Evolutionary conservation across 2,329 filamentous ascomycete genomes (phyloP).

Genomic region (Proliferodiscus dingleyae): DNA sequence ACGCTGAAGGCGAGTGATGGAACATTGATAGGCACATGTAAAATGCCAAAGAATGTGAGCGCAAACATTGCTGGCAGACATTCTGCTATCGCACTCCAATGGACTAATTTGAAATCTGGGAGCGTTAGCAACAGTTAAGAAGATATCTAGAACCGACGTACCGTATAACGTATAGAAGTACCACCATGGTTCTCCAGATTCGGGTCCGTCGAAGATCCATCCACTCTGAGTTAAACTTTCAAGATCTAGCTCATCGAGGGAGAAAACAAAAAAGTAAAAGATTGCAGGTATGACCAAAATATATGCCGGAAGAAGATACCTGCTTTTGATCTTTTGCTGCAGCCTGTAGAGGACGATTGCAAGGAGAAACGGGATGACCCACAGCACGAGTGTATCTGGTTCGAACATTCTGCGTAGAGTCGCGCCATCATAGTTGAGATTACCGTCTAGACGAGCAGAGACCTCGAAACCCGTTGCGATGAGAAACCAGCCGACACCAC

Average conservation of each 20-base stretch:
- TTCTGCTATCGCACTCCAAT: constrained; percentile 78
- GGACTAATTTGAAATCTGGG: constrained; percentile 71
- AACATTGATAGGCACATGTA: constrained; percentile 97
- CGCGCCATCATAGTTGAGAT: constrained; percentile 71
- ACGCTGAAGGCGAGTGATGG: constrained; percentile 86
- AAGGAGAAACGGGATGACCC: constrained; percentile 73
- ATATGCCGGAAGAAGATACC: constrained; percentile 80
- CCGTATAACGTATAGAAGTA: constrained; percentile 95
- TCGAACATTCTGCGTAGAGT: constrained; percentile 72
- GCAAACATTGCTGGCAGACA: constrained; percentile 94
- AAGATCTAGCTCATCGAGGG: constrained; percentile 63
- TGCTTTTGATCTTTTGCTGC: constrained; percentile 71
- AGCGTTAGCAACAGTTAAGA: constrained; percentile 8
- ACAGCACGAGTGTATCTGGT: constrained; percentile 71
- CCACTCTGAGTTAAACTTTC: constrained; percentile 64
- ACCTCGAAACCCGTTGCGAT: constrained; percentile 90
- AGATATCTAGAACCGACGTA: constrained; percentile 42
- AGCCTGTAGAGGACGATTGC: constrained; percentile 72
- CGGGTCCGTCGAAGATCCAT: constrained; percentile 89
- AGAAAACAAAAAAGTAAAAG: constrained; percentile 74
- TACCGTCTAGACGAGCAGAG: constrained; percentile 81
- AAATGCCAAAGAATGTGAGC: constrained; percentile 91
- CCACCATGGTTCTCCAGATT: constrained; percentile 87
- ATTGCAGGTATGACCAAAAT: constrained; percentile 73
- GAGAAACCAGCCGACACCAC: constrained; percentile 93